These are phyloP conservation scores for Paraphaeosphaeria minitans DNA, from an alignment of 2,329 filamentous ascomycete genomes.

Conservation along the genomic window DNA sequence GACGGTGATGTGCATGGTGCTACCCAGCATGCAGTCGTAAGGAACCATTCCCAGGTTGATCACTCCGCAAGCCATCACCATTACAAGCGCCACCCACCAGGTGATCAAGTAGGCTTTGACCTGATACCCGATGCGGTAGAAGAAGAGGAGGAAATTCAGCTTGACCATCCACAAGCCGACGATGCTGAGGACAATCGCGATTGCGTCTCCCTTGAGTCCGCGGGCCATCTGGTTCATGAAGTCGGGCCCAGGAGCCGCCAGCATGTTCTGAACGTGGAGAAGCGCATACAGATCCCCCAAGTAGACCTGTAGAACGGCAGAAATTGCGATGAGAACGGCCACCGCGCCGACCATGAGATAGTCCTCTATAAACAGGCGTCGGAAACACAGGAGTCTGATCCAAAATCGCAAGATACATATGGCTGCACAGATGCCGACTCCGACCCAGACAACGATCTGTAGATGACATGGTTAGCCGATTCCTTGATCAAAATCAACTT, in stretches of 20 bases:
- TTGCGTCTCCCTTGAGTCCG: slow-evolving; percentile 6
- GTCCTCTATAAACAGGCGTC: slow-evolving; percentile 7
- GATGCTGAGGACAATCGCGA: slow-evolving; percentile 2
- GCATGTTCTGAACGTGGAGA: slow-evolving; percentile 8
- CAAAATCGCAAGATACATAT: slow-evolving; percentile 7
- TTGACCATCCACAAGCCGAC: slow-evolving; percentile 9
- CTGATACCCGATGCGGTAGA: slow-evolving; percentile 8
- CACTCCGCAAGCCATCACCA: slow-evolving; percentile 3
- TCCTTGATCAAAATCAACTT: background rate
- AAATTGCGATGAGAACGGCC: slow-evolving; percentile 8
- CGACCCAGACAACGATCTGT: slow-evolving; percentile 7
- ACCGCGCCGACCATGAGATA: slow-evolving; percentile 10
- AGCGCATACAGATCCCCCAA: slow-evolving; percentile 6
- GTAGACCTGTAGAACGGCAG: background rate
- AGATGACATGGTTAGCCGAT: background rate
- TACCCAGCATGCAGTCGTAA: slow-evolving; percentile 6
- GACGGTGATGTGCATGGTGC: background rate
- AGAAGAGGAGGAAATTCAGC: slow-evolving; percentile 2
- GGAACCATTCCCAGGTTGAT: slow-evolving; percentile 6
- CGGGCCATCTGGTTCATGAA: slow-evolving; percentile 4
- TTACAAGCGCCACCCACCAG: slow-evolving; percentile 2
- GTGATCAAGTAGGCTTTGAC: slow-evolving; percentile 1
- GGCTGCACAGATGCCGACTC: slow-evolving; percentile 7
- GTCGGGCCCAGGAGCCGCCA: background rate
- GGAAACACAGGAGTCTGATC: slow-evolving; percentile 8